A percentile compares a stretch with the other conserved stretches of the same genome.
These are phyloP conservation scores for Adiantum capillusveneris DNA, from an alignment of 75 land plant species.

Conservation along the genomic window DNA sequence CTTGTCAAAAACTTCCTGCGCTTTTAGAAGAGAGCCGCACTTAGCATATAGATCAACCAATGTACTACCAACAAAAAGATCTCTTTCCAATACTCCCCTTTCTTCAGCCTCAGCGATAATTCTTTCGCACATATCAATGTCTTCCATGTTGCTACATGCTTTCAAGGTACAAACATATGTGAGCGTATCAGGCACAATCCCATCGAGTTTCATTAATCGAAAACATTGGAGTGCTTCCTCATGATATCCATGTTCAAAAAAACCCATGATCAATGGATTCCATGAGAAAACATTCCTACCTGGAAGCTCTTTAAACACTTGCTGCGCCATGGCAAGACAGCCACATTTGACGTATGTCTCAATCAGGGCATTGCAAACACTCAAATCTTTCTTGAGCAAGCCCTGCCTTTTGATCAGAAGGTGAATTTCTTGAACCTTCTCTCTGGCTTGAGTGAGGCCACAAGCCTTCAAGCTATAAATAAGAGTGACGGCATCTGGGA, in stretches of 20 bases:
- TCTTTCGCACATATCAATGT: slow-evolving; percentile 37
- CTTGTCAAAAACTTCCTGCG: slow-evolving; percentile 22
- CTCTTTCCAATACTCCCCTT: slow-evolving; percentile 19
- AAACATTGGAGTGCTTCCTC: slow-evolving; percentile 27
- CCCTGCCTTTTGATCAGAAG: not conserved
- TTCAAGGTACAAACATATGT: slow-evolving; percentile 43
- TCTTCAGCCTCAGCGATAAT: slow-evolving; percentile 39
- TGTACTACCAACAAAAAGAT: slow-evolving; percentile 38
- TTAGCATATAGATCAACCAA: slow-evolving; percentile 55
- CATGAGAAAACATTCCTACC: slow-evolving; percentile 39
- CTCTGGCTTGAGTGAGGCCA: slow-evolving; percentile 1
- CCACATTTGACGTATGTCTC: slow-evolving; percentile 14
- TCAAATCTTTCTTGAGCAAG: not conserved
- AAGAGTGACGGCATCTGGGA: slow-evolving; percentile 34
- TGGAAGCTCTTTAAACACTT: slow-evolving; percentile 51
- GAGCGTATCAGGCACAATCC: slow-evolving; percentile 29
- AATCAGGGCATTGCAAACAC: slow-evolving; percentile 5
- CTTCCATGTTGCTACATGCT: slow-evolving; percentile 40
- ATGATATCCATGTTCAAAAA: slow-evolving; percentile 40
- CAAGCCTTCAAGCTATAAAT: slow-evolving; percentile 35
- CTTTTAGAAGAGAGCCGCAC: slow-evolving; percentile 35
- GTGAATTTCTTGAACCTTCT: slow-evolving; percentile 1
- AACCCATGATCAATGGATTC: slow-evolving; percentile 54
- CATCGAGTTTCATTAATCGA: slow-evolving; percentile 4
- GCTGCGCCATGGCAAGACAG: slow-evolving; percentile 22